Base-by-base conservation (phyloP, 371 early-diverging fungal species). In the Mucor plumbeus region DNA sequence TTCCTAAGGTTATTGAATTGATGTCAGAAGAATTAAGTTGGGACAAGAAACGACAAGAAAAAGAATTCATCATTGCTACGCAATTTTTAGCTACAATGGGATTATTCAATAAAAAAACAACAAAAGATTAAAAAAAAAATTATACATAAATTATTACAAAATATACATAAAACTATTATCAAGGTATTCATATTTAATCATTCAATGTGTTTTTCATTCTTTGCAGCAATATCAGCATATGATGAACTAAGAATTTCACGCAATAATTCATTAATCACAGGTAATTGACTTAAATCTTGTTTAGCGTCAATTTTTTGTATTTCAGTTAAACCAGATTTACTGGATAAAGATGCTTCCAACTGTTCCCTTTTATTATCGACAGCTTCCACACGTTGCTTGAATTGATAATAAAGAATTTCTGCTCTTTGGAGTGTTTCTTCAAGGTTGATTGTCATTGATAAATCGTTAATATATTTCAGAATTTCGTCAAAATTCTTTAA, bases 391-490 rank as follows among this genome's bases (percentile, higher is more conserved):
- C 83, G 76, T 60, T 85, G 82, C 61, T 85, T 81, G 69, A 95
- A 90, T 61, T 91, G 90, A 60, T 89, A 83, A 71, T 86, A 95
- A 8, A 95, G 77, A 15, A 93, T 85, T 55, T 95, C 95, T 0
- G 96, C 94, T 26, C 93, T 83, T 64, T 88, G 85, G 0, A 97
- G 82, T 3, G 91, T 90, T 44, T 90, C 90, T 48, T 92, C 88
- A 36, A 96, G 73, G 39, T 91, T 82, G 13, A 96, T 91, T 0
- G 86, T 87, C 72, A 85, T 88, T 13, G 94, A 89, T 38, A 96
- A 77, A 71, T 96, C 95, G 77, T 97, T 96, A 35, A 92, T 89
- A 63, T 91, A 96, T 90, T 95, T 97, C n/a, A 97, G 81, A 33
- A 92, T 88, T 69, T 96, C 97, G 65, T 97, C 98, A 76, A 96